phyloP scores from a whole-genome alignment of 176 grass and related monocot genomes.

The Carex cristatella region DNA sequence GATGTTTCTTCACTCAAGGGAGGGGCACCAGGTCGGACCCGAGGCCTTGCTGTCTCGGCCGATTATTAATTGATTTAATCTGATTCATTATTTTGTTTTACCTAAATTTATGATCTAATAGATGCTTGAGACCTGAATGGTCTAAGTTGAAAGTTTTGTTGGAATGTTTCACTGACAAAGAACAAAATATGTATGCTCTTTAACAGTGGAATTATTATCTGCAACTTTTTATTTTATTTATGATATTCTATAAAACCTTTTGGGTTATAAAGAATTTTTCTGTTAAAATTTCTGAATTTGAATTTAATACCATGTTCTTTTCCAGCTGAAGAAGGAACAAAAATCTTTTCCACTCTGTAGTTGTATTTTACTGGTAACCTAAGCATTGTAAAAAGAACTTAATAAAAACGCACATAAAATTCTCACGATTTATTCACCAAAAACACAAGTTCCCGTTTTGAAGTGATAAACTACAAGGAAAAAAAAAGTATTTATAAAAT shows the following conservation, averaged over 20 bases:
- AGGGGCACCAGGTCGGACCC: conserved; percentile 71
- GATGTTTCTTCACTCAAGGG: conserved; percentile 51
- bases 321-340: not conserved
- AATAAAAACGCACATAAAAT: not conserved
- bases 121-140: conserved; percentile 16
- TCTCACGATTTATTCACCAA: too few species aligned
- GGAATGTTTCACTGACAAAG: not conserved
- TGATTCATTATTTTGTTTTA: conserved; percentile 1
- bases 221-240: not conserved
- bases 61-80: conserved; percentile 8
- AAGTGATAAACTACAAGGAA: too few species aligned
- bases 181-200: not conserved
- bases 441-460: too few species aligned
- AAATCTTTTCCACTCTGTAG: not conserved
- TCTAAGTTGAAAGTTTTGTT: conserved; percentile 7
- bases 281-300: not conserved
- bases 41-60: conserved; percentile 34
- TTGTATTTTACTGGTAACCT: not conserved
- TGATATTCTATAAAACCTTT: not conserved
- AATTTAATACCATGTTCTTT: not conserved
- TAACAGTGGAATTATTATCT: not conserved
- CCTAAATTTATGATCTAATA: conserved; percentile 8
- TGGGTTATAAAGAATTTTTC: not conserved
- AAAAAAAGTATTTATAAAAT: too few species aligned
- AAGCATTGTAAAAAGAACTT: not conserved